A percentile compares a stretch with the other conserved stretches of the same genome.
Conservation (phyloP, 2,329 filamentous ascomycete genomes). For the Talaromyces funiculosus region DNA sequence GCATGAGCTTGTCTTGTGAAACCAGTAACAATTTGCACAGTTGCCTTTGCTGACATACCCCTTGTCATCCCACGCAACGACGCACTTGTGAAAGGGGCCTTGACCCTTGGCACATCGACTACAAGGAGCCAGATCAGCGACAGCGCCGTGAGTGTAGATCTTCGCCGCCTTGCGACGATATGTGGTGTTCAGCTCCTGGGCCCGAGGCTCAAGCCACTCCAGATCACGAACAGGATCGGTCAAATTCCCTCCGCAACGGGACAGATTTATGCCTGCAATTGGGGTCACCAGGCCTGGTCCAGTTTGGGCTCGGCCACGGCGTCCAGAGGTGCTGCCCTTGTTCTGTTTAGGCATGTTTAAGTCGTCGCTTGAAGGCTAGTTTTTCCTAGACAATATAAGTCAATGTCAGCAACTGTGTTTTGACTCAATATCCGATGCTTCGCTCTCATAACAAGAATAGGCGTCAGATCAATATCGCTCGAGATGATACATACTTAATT, state of each 20-base stretch:
- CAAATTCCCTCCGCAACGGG: background rate
- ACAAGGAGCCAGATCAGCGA: background rate
- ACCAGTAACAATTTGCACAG: slow-evolving; percentile 6
- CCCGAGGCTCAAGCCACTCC: background rate
- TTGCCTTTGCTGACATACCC: background rate
- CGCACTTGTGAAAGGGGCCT: slow-evolving; percentile 1
- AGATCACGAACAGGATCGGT: background rate
- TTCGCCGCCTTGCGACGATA: background rate
- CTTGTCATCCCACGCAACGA: background rate
- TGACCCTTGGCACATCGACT: background rate
- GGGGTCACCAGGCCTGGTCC: background rate
- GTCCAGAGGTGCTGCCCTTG: background rate
- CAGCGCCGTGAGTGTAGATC: background rate
- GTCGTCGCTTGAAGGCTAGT: background rate
- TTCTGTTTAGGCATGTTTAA: background rate
- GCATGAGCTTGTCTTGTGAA: background rate
- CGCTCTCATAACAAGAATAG: background rate
- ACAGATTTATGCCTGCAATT: background rate
- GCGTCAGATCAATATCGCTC: background rate
- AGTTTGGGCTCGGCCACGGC: background rate
- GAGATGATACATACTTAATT: background rate
- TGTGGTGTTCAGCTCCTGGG: background rate
- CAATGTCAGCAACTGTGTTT: background rate
- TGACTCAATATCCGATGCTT: background rate
- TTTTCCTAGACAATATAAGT: too few relatives aligned